Conservation (phyloP, 805 yeast genomes). For the Lipomyces anomalus region DNA sequence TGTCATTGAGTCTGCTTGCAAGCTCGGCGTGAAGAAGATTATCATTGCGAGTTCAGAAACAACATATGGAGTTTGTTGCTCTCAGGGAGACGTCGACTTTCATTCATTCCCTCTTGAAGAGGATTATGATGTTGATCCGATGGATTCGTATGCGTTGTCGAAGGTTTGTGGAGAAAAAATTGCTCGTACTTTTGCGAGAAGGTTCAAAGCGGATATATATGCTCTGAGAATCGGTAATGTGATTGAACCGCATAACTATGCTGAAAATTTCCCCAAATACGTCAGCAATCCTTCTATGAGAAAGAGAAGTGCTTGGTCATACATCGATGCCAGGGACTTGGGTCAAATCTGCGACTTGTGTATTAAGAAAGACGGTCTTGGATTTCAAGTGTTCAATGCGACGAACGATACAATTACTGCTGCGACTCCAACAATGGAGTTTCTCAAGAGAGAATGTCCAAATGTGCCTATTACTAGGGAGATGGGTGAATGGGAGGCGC, state of each 20-base stretch:
- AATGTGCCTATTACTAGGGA: conserved; percentile 5
- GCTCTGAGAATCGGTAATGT: conserved; percentile 6
- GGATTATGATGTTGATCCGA: conserved; percentile 4
- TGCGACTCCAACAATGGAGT: conserved; percentile 2
- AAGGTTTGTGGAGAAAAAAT: conserved; percentile 4
- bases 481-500: conserved; percentile 9
- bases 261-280: neutral
- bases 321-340: conserved; percentile 5
- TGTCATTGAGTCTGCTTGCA: conserved; percentile 7
- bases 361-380: conserved; percentile 4
- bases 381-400: conserved; percentile 7
- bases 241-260: conserved; percentile 4
- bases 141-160: conserved; percentile 4
- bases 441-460: conserved; percentile 2
- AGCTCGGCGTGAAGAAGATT: conserved; percentile 2
- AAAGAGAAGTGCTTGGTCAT: conserved; percentile 7
- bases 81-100: conserved; percentile 3
- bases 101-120: conserved; percentile 5
- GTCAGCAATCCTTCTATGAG: conserved; percentile 2
- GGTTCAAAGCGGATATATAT: conserved; percentile 3
- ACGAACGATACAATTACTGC: conserved; percentile 5
- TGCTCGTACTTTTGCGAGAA: conserved; percentile 4
- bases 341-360: conserved; percentile 7
- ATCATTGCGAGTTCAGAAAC: conserved; percentile 4
- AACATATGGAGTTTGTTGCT: conserved; percentile 5